These are phyloP conservation scores for Galerina marginata DNA, from an alignment of 768 basidiomycete genomes.

Conservation along the genomic window DNA sequence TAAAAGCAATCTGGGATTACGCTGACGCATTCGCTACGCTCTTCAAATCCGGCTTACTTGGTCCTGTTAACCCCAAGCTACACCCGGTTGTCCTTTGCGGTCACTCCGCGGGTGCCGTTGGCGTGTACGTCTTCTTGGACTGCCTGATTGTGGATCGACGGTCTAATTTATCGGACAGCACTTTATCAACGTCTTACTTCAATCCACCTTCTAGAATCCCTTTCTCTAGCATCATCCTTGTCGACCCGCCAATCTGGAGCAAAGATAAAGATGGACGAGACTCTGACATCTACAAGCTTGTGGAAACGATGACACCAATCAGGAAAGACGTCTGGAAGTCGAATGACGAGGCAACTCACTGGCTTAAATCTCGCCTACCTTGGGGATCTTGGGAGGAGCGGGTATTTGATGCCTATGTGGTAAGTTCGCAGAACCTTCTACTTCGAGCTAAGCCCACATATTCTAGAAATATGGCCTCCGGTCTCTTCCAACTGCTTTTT, in stretches of 20 bases:
- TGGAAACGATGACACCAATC: constrained; percentile 28
- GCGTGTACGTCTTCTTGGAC: constrained; percentile 25
- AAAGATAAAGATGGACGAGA: constrained; percentile 25
- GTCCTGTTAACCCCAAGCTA: constrained; percentile 23
- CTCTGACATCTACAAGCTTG: constrained; percentile 32
- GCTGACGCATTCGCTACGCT: constrained; percentile 34
- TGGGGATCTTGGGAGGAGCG: constrained; percentile 32
- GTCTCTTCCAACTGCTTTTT: constrained; percentile 32
- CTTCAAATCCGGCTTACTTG: constrained; percentile 31
- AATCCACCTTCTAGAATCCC: constrained; percentile 33
- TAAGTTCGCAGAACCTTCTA: constrained; percentile 12
- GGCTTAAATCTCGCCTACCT: constrained; percentile 29
- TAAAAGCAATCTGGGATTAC: constrained; percentile 35
- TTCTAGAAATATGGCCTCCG: constrained; percentile 33
- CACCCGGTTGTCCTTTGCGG: constrained; percentile 35
- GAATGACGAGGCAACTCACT: constrained; percentile 26
- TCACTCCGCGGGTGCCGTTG: constrained; percentile 37
- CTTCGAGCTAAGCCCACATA: background rate
- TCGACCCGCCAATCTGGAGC: constrained; percentile 31
- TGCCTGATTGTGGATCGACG: background rate
- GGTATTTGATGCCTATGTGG: constrained; percentile 31
- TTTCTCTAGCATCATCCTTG: constrained; percentile 29
- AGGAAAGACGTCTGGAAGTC: constrained; percentile 32
- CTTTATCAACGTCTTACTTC: constrained; percentile 29
- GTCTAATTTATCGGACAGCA: constrained; percentile 13